These are phyloP conservation scores for Blastobotrys capitulatus DNA, from an alignment of 1,139 yeast genomes.

Conservation along the genomic window DNA sequence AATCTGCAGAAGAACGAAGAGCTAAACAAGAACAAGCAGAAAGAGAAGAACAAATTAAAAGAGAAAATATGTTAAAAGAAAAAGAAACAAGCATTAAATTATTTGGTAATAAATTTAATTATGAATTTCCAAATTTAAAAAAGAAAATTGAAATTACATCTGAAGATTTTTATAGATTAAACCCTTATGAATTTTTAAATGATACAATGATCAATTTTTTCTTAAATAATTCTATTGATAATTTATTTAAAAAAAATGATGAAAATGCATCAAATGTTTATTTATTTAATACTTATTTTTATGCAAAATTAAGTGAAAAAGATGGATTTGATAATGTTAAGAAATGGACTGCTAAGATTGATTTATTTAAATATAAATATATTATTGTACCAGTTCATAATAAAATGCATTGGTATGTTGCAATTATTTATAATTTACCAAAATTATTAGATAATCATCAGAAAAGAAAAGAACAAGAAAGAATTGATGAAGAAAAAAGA, in stretches of 20 bases:
- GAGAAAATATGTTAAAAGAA: background rate
- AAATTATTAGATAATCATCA: conserved; percentile 16
- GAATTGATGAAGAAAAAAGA: background rate
- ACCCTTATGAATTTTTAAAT: conserved; percentile 37
- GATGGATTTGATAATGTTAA: conserved; percentile 59
- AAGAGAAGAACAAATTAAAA: background rate
- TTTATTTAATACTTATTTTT: conserved; percentile 82
- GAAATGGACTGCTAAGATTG: conserved; percentile 74
- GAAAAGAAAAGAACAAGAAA: conserved; percentile 2
- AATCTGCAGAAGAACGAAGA: background rate
- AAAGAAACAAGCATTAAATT: conserved; percentile 2
- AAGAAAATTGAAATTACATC: conserved; percentile 28
- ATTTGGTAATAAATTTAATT: conserved; percentile 17
- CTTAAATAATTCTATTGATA: conserved; percentile 23
- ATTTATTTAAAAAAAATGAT: background rate
- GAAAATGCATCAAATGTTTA: conserved; percentile 39
- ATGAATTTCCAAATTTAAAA: conserved; percentile 25
- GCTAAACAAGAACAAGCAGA: background rate
- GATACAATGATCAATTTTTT: conserved; percentile 40
- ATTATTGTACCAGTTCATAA: conserved; percentile 77
- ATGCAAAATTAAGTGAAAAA: conserved; percentile 47
- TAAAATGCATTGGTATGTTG: conserved; percentile 79
- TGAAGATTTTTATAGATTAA: conserved; percentile 33
- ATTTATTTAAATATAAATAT: conserved; percentile 54
- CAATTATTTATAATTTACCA: conserved; percentile 33